These are phyloP conservation scores for Volutella citrinella DNA, from an alignment of 2,329 filamentous ascomycete species.

Conservation along the genomic window DNA sequence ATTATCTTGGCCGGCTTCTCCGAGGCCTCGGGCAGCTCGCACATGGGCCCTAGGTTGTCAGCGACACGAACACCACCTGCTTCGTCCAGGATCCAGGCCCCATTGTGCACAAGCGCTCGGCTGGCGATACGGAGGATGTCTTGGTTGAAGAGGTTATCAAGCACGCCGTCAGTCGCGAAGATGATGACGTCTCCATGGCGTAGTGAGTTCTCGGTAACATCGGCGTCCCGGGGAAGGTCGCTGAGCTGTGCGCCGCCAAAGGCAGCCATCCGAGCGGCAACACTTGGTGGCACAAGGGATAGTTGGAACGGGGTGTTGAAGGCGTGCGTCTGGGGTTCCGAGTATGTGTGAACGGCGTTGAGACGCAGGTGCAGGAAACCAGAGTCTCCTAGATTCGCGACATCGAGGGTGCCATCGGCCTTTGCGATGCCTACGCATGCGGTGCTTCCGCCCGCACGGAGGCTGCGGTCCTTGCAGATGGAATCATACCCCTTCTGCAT, in stretches of 20 bases:
- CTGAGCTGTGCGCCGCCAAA: conserved; percentile 81
- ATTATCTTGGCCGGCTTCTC: conserved; percentile 26
- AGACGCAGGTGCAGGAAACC: conserved; percentile 85
- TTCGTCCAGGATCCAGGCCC: conserved; percentile 68
- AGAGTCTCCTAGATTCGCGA: conserved; percentile 94
- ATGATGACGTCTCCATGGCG: conserved; percentile 92
- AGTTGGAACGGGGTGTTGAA: conserved; percentile 98
- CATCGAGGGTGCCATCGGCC: conserved; percentile 71
- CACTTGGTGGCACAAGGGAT: conserved; percentile 77
- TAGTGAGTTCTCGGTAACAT: conserved; percentile 71
- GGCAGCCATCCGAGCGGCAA: conserved; percentile 74
- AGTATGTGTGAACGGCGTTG: conserved; percentile 80
- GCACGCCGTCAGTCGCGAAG: conserved; percentile 91
- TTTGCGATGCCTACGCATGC: conserved; percentile 81
- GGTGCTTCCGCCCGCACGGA: conserved; percentile 85
- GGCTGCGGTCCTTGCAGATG: conserved; percentile 68
- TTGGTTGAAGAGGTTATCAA: conserved; percentile 92
- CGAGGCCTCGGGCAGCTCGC: conserved; percentile 24
- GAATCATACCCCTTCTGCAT: conserved; percentile 83
- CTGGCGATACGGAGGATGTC: conserved; percentile 82
- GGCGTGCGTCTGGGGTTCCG: conserved; percentile 85
- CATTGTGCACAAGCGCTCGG: conserved; percentile 67
- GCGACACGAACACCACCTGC: conserved; percentile 61
- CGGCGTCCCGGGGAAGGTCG: conserved; percentile 81
- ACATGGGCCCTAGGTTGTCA: conserved; percentile 51